Base-by-base conservation (phyloP, 1,284 basidiomycete genomes). In the Pterula multifida region DNA sequence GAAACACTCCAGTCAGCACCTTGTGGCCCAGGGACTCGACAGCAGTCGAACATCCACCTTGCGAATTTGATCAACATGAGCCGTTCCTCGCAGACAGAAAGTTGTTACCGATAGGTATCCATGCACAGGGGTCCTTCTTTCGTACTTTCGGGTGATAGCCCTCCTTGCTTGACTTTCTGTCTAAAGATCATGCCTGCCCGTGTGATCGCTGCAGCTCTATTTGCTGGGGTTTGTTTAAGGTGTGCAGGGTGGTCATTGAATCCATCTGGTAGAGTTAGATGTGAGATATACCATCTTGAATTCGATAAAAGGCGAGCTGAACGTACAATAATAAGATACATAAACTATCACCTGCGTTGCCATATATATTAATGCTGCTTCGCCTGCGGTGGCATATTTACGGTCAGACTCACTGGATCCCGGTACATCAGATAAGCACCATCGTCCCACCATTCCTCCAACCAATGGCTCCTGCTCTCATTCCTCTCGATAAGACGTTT, bases 41-140 rank as follows among this genome's bases (percentile, higher is more conserved):
- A 87, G 59, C 88, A 89, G 65, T 94, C 91, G 59, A 93, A 94
- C 85, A 94, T 91, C 90, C 90, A 89, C 44, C 85, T 85, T 51
- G 26, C 23, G 44, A 22, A n/a, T 17, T 52, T 26, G n/a, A 49
- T 25, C 26, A 3, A 22, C 54, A 45, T 26, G 13, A 4, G 22
- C 49, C n/a, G 23, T 4, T 49, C 6, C n/a, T 22, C 25, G 12
- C 12, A 19, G 19, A 21, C 13, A 26, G 3, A 23, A 9, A 28
- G 21, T 13, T 54, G 64, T 49, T 58, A 88, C 80, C 90, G 75
- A 68, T 86, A 94, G 9, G 85, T 85, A 61, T 91, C 89, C 89
- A 93, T 92, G 65, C 90, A 92, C 19, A 91, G 65, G 9, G 83
- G 76, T 1, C 79, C 76, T 48, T 85, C 84, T 62, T 82, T 89